Percentiles rank a stretch among this genome's conserved stretches.
These are phyloP conservation scores for Phlebiopsis gigantea DNA, from an alignment of 768 basidiomycete genomes.

Conservation along the genomic window DNA sequence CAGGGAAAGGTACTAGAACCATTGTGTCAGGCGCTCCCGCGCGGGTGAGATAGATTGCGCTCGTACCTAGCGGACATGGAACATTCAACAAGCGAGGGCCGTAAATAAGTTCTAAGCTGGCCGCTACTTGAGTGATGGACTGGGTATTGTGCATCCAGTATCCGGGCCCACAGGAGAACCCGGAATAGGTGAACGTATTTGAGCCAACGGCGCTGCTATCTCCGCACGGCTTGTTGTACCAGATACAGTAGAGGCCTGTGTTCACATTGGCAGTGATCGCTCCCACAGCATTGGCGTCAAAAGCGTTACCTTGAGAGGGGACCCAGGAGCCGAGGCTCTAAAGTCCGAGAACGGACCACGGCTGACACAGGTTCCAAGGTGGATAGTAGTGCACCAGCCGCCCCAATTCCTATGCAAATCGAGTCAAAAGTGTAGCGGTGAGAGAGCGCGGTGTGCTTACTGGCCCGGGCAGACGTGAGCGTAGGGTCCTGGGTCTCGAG, in stretches of 20 bases:
- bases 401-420: background rate
- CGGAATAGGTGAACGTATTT: background rate
- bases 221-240: background rate
- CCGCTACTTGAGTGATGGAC: no score
- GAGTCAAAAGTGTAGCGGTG: background rate
- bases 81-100: no score
- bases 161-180: background rate
- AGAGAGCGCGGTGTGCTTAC: background rate
- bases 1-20: no score
- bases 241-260: background rate
- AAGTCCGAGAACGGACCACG: slow-evolving; percentile 5
- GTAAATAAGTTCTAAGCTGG: no score
- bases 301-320: background rate
- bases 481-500: background rate
- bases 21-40: no score
- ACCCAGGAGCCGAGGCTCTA: background rate
- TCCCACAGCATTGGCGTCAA: background rate
- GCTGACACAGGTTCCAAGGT: background rate
- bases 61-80: no score
- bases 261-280: background rate
- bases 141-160: background rate
- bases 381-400: slow-evolving; percentile 1
- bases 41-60: no score
- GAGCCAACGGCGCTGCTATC: background rate
- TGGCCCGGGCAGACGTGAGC: background rate